Evolutionary conservation across 1,284 basidiomycete genomes (phyloP), one percentile per base, ranked within the genome.

Genomic region (Malassezia pachydermatis): DNA sequence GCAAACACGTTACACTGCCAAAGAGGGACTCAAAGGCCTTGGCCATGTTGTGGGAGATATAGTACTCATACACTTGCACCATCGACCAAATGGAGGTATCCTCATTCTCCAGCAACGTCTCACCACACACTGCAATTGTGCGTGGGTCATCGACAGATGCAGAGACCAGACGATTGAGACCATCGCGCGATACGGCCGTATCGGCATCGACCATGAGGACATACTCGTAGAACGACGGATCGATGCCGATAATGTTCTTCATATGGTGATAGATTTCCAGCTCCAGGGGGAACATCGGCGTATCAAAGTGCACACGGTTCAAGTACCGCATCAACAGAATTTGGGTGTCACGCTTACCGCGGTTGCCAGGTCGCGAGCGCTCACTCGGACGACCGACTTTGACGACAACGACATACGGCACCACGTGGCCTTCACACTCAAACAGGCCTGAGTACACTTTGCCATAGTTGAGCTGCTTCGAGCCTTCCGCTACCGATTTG

Each of bases 251-350:
- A 46, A 98, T 88, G 70, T 98, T 96, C 79, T 94, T 88, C 79
- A 98, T 92, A 74, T 98, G 92, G 72, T 98, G 94, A 71, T 90
- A 96, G 73, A 98, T 87, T 76, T 98, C 92, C 43, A 98, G 76
- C 74, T 98, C 92, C 55, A 94, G 76, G 0, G 90, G 94, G 67
- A 84, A 88, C 94, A 99, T 99, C 0, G 88, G 84, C 16, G 86
- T 73, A 68, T 90, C 88, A 75, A 95, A 98, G 75, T 98, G 92
- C 27, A 96, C 92, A 80, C 84, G 87, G 77, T 98, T 99, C 76
- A 98, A 79, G 80, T 92, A 96, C 62, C 88, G 86, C 86, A 98
- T 89, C 41, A 99, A 75, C 24, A 88, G 68, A 80, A 98, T 84
- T 76, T 98, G 94, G 30, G 88, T 89, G 72, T 98, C 92, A 75